Conservation (phyloP, 2,329 filamentous ascomycete genomes). For the Trichoderma koningiopsis region DNA sequence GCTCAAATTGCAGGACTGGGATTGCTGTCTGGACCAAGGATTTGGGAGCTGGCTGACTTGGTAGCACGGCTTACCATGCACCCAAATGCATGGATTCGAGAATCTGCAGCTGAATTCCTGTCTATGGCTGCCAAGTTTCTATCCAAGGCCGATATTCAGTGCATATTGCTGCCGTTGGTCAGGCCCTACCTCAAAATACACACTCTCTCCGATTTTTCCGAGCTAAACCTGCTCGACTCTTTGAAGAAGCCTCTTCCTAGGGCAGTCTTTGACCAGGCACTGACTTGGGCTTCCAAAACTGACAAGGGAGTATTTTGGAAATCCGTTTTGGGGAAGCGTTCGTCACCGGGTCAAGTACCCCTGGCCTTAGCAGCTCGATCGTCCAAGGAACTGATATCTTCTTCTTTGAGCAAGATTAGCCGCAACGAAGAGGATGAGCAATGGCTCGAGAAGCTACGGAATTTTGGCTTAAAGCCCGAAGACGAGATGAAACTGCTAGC, state of each 20-base stretch:
- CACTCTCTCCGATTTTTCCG: constrained; percentile 66
- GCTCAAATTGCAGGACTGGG: constrained; percentile 87
- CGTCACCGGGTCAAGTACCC: constrained; percentile 64
- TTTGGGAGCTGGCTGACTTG: constrained; percentile 85
- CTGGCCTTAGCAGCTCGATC: constrained; percentile 55
- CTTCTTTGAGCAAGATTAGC: constrained; percentile 62
- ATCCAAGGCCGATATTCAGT: constrained; percentile 77
- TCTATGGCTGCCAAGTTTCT: constrained; percentile 75
- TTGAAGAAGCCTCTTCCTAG: constrained; percentile 81
- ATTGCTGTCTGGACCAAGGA: constrained; percentile 78
- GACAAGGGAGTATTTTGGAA: constrained; percentile 90
- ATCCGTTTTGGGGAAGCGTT: constrained; percentile 66
- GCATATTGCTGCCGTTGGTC: constrained; percentile 79
- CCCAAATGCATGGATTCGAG: constrained; percentile 92
- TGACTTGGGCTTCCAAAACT: constrained; percentile 80
- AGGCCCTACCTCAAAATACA: constrained; percentile 78
- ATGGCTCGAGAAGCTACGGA: constrained; percentile 84
- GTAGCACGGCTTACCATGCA: constrained; percentile 87
- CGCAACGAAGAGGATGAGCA: constrained; percentile 93
- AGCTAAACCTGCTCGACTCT: constrained; percentile 75
- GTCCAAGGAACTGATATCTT: constrained; percentile 57
- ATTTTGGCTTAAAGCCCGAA: constrained; percentile 76
- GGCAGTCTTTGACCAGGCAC: constrained; percentile 79
- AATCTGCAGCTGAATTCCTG: constrained; percentile 83
- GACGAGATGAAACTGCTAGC: constrained; percentile 89